These are phyloP conservation scores for Claviceps africana DNA, from an alignment of 2,329 filamentous ascomycete genomes.

Conservation along the genomic window DNA sequence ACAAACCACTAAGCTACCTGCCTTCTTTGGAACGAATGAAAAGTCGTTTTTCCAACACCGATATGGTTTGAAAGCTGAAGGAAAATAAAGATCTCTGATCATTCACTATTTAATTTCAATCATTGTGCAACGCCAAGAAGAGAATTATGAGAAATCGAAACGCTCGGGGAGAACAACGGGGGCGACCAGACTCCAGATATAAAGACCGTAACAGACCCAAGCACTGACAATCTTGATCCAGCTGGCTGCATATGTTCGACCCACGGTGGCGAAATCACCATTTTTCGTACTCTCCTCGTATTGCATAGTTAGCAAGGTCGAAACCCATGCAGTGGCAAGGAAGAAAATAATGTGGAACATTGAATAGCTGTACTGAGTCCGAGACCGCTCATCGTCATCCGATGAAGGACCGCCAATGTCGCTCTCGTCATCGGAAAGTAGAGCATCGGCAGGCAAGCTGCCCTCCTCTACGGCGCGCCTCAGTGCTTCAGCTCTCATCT, in stretches of 20 bases:
- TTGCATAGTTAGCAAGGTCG: constrained; percentile 70
- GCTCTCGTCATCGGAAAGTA: constrained; percentile 60
- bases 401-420: constrained; percentile 47
- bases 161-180: constrained; percentile 75
- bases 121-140: not conserved
- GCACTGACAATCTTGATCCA: constrained; percentile 99
- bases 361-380: constrained; percentile 91
- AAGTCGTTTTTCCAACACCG: not conserved
- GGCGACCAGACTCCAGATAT: constrained; percentile 82
- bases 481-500: constrained; percentile 87
- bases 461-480: constrained; percentile 87
- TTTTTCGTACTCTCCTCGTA: constrained; percentile 48
- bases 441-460: constrained; percentile 76
- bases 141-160: constrained; percentile 44
- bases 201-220: constrained; percentile 92
- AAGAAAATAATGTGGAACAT: constrained; percentile 98
- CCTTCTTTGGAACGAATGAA: no score
- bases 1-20: no score
- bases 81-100: not conserved
- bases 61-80: not conserved
- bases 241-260: constrained; percentile 89
- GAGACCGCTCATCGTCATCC: constrained; percentile 76
- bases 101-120: not conserved
- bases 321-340: constrained; percentile 89
- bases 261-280: constrained; percentile 78